phyloP scores from a whole-genome alignment of 1,284 basidiomycete species.

The Vanrija humicola region DNA sequence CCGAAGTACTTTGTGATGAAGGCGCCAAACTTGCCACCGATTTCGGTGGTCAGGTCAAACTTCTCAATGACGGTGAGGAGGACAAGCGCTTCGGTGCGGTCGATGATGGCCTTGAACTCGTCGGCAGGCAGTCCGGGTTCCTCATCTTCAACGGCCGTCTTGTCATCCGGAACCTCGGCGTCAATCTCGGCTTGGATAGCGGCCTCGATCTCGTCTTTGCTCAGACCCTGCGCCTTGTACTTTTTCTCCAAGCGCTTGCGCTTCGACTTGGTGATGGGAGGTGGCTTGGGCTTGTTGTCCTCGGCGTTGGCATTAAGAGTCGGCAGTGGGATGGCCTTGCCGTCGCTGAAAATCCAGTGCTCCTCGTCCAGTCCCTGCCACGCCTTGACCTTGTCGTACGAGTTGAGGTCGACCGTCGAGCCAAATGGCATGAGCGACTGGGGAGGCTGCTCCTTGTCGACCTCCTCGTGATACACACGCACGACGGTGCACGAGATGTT shows the following conservation, averaged over 20 bases:
- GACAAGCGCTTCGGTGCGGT: conserved; percentile 9
- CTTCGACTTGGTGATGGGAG: not conserved
- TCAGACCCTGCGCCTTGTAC: not conserved
- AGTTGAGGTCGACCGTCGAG: not conserved
- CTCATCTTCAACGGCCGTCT: not conserved
- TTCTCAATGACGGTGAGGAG: conserved; percentile 3
- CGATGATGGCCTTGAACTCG: conserved; percentile 7
- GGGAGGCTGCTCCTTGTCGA: not conserved
- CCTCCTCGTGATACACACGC: conserved; percentile 2
- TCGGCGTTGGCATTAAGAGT: no score
- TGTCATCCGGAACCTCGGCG: not conserved
- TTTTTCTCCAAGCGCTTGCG: not conserved
- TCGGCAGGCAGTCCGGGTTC: conserved; percentile 1
- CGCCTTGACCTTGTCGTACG: conserved; percentile 9
- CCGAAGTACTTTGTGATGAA: conserved; percentile 2
- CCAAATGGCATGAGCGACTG: not conserved
- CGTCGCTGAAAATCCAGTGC: not conserved
- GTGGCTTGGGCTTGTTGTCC: no score
- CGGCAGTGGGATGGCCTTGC: not conserved
- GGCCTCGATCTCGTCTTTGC: not conserved
- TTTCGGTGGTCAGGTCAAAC: conserved; percentile 3
- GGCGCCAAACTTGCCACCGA: not conserved
- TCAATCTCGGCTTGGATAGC: not conserved
- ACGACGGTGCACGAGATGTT: conserved; percentile 8
- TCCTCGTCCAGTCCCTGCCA: conserved; percentile 8